A percentile compares a stretch with the other conserved stretches of the same genome.
Evolutionary conservation across 306 rosid genomes (phyloP).

Genomic region (Gastrolobium villosum): DNA sequence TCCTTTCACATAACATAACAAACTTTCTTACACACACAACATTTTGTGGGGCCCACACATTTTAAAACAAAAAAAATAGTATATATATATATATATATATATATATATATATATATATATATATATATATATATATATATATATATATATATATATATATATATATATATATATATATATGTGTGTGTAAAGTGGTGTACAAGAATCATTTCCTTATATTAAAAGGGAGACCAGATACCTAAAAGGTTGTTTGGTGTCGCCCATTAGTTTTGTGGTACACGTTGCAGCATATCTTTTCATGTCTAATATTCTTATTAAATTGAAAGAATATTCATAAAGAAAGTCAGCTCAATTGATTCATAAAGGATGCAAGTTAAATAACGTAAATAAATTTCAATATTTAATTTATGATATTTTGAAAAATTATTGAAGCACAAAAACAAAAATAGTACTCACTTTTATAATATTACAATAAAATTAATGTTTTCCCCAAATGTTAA

Average conservation of each 20-base stretch:
- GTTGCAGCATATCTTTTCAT: constrained; percentile 41
- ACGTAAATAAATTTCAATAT: not conserved
- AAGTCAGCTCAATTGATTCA: constrained; percentile 28
- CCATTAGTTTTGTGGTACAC: constrained; percentile 38
- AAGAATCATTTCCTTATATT: not conserved
- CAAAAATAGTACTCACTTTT: not conserved
- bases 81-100: too few relatives aligned
- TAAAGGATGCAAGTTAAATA: not conserved
- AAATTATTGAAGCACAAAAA: too few relatives aligned
- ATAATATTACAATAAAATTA: not conserved
- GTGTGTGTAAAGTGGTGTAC: not conserved
- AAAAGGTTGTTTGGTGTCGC: constrained; percentile 20
- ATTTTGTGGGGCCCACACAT: too few relatives aligned
- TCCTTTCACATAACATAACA: too few relatives aligned
- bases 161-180: too few relatives aligned
- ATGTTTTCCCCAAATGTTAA: not conserved
- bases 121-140: too few relatives aligned
- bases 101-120: too few relatives aligned
- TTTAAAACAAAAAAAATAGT: too few relatives aligned
- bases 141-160: too few relatives aligned
- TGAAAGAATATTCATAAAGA: constrained; percentile 25
- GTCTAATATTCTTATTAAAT: constrained; percentile 36
- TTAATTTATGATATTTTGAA: too few relatives aligned
- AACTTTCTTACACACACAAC: too few relatives aligned
- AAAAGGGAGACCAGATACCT: not conserved